These are phyloP conservation scores for Guyanaporus albipodus DNA, from an alignment of 768 basidiomycete genomes.

Conservation along the genomic window DNA sequence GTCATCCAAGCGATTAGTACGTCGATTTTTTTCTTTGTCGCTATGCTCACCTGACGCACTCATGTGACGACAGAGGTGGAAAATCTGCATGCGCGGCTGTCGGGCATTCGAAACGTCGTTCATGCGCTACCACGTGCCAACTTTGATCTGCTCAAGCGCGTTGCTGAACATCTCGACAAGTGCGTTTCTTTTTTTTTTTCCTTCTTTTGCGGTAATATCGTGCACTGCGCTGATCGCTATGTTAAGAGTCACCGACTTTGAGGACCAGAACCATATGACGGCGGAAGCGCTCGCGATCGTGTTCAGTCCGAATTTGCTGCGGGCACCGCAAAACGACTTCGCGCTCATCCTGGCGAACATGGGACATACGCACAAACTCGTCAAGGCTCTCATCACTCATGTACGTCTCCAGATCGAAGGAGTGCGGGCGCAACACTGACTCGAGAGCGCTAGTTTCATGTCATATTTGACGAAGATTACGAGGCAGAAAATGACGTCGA, in stretches of 20 bases:
- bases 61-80: conserved; percentile 51
- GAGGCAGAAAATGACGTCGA: conserved; percentile 51
- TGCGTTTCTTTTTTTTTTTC: conserved; percentile 24
- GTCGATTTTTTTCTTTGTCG: conserved; percentile 18
- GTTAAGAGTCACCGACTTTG: conserved; percentile 76
- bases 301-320: conserved; percentile 76
- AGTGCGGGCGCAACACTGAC: background rate
- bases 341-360: conserved; percentile 76
- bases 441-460: conserved; percentile 44
- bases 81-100: conserved; percentile 62
- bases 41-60: conserved; percentile 3
- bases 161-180: conserved; percentile 83
- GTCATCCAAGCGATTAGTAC: conserved; percentile 71
- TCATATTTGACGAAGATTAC: conserved; percentile 73
- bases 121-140: conserved; percentile 67
- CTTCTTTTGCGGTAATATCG: background rate
- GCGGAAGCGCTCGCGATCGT: conserved; percentile 82
- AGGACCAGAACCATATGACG: conserved; percentile 89
- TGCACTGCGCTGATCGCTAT: background rate
- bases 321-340: conserved; percentile 77
- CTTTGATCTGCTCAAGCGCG: conserved; percentile 74
- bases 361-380: conserved; percentile 72
- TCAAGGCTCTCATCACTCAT: conserved; percentile 71
- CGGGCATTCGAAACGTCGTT: conserved; percentile 62
- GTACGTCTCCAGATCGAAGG: conserved; percentile 40